Percentiles rank a stretch among this genome's conserved stretches.
phyloP scores from a whole-genome alignment of 805 yeast genomes.

The Candida multigemmis region DNA sequence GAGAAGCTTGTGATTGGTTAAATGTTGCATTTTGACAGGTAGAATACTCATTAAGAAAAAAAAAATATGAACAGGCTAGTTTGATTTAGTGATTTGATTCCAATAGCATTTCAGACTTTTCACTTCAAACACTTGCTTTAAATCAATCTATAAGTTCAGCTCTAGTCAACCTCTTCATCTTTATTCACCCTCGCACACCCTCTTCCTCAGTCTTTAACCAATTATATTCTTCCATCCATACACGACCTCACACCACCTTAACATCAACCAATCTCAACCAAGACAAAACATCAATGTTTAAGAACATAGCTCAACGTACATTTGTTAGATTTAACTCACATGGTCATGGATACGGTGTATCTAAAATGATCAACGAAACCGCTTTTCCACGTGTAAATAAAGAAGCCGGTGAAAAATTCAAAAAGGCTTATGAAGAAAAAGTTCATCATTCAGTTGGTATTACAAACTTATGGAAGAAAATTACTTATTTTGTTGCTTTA shows the following conservation, averaged over 20 bases:
- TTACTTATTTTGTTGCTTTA: constrained; percentile 68
- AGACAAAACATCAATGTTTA: constrained; percentile 20
- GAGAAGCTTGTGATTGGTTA: no score
- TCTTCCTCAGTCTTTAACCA: background rate
- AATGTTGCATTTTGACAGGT: no score
- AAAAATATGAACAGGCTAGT: no score
- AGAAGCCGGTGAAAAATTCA: constrained; percentile 66
- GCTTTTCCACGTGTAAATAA: constrained; percentile 36
- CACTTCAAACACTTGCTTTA: no score
- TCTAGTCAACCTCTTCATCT: no score
- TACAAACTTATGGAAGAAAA: constrained; percentile 75
- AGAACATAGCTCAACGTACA: constrained; percentile 23
- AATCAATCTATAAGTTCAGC: no score
- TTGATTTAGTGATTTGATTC: no score
- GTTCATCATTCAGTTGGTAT: constrained; percentile 75
- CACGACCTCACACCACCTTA: constrained; percentile 10
- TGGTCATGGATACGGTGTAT: constrained; percentile 30
- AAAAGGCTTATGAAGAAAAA: constrained; percentile 51
- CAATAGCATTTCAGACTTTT: no score
- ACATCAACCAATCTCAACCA: constrained; percentile 2
- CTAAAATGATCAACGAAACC: constrained; percentile 30
- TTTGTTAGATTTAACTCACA: constrained; percentile 32
- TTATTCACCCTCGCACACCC: no score
- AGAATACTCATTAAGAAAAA: no score
- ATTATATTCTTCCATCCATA: background rate